These are phyloP conservation scores for Chaetomium sp. DNA, from an alignment of 2,329 filamentous ascomycete genomes.

Conservation along the genomic window DNA sequence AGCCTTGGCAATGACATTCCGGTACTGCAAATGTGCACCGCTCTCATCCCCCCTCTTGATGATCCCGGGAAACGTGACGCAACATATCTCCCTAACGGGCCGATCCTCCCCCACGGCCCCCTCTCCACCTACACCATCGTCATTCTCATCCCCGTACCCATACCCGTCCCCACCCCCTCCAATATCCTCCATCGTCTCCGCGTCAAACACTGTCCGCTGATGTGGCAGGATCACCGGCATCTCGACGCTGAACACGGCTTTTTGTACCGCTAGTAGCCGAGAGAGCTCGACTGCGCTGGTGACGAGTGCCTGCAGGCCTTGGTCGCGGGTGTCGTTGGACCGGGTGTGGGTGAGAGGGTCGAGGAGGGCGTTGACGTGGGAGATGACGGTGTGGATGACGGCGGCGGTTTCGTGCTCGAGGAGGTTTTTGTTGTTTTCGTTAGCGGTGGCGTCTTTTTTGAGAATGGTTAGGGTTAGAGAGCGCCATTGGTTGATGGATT, in stretches of 20 bases:
- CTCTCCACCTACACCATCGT: constrained; percentile 38
- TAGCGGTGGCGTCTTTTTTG: constrained; percentile 44
- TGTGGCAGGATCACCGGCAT: constrained; percentile 50
- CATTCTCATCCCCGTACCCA: constrained; percentile 47
- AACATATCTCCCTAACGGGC: constrained; percentile 47
- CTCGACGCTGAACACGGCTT: constrained; percentile 48
- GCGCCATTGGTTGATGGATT: constrained; percentile 59
- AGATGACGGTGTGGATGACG: constrained; percentile 38
- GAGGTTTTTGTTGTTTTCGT: constrained; percentile 41
- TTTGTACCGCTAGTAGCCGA: constrained; percentile 51
- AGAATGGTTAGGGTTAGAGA: constrained; percentile 56
- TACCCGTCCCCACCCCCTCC: no score
- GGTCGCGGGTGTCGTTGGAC: constrained; percentile 40
- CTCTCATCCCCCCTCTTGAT: constrained; percentile 60
- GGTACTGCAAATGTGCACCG: constrained; percentile 53
- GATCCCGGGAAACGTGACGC: constrained; percentile 58
- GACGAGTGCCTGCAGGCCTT: constrained; percentile 47
- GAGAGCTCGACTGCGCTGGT: constrained; percentile 49
- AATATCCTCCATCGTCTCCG: constrained; percentile 58
- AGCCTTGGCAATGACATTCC: constrained; percentile 60
- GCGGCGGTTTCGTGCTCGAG: constrained; percentile 34
- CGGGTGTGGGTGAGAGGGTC: constrained; percentile 41
- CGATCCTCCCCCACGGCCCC: no score
- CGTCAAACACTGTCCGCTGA: constrained; percentile 50
- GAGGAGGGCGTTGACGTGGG: constrained; percentile 44